Conservation (phyloP, 2,329 filamentous ascomycete species). For the Zymoseptoria pseudotritici region DNA sequence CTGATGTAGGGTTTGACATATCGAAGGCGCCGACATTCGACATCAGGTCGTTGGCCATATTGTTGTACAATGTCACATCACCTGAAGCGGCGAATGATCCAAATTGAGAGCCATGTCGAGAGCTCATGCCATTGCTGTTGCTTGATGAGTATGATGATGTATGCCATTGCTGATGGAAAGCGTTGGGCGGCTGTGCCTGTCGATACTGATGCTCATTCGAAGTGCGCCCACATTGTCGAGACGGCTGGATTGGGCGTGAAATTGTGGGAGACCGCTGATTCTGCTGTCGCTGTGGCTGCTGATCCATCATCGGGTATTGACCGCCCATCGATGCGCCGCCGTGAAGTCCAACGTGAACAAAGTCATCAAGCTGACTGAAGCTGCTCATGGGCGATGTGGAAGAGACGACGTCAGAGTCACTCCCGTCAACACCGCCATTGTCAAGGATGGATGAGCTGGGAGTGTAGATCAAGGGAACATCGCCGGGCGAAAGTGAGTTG, state of each 20-base stretch:
- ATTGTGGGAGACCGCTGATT: slow-evolving; percentile 5
- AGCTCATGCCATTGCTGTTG: slow-evolving; percentile 7
- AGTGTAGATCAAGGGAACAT: slow-evolving; percentile 16
- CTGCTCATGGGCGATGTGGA: slow-evolving; percentile 15
- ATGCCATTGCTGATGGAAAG: slow-evolving; percentile 4
- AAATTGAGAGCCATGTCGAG: not conserved
- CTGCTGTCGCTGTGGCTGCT: not conserved
- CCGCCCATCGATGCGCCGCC: slow-evolving; percentile 2
- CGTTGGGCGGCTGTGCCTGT: not conserved
- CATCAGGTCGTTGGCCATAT: not conserved
- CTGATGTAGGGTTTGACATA: not conserved
- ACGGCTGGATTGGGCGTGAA: not conserved
- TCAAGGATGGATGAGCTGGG: slow-evolving; percentile 17
- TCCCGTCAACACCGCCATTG: slow-evolving; percentile 8
- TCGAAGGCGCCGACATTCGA: not conserved
- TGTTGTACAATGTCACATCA: not conserved
- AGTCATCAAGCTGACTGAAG: slow-evolving; percentile 12
- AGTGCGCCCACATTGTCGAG: too few species aligned
- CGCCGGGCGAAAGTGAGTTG: slow-evolving; percentile 19
- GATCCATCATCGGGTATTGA: not conserved
- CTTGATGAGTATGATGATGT: slow-evolving; percentile 6
- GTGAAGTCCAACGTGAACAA: slow-evolving; percentile 12
- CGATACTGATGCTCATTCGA: not conserved
- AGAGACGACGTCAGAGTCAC: slow-evolving; percentile 9
- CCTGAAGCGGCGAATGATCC: slow-evolving; percentile 1